phyloP scores from a whole-genome alignment of 352 stramenopile genomes.

The Blastocystis sp. region DNA sequence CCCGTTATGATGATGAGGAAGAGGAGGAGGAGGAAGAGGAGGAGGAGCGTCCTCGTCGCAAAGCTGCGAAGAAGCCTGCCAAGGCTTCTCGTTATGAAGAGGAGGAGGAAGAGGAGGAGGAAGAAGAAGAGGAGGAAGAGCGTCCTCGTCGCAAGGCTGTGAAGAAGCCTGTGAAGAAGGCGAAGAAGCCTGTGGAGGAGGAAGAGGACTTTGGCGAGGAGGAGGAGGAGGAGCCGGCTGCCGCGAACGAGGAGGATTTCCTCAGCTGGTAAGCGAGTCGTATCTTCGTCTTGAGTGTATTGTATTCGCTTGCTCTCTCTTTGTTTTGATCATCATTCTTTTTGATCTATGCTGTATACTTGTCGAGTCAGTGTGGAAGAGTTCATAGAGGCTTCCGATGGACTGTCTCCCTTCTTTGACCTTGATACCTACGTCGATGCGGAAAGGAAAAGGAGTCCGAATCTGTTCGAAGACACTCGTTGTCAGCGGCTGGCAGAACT shows the following conservation, averaged over 20 bases:
- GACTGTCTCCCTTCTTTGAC: constrained; percentile 21
- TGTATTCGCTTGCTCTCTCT: neutral
- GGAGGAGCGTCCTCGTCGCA: neutral
- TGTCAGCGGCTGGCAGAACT: neutral
- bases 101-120: constrained; percentile 10
- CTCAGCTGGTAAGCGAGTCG: constrained; percentile 42
- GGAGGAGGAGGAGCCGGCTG: neutral
- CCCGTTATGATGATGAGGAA: neutral
- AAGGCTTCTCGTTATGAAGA: constrained; percentile 12
- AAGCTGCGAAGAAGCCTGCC: constrained; percentile 3
- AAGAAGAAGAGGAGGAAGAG: constrained; percentile 48
- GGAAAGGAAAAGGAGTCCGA: neutral
- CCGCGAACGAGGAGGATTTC: neutral
- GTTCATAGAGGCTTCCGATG: neutral
- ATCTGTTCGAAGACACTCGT: neutral
- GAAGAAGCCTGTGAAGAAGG: constrained; percentile 48
- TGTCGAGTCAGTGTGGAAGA: neutral
- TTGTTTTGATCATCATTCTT: neutral
- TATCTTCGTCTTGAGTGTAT: constrained; percentile 4
- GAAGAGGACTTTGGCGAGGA: constrained; percentile 23
- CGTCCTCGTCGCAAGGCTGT: neutral
- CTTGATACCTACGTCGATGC: neutral
- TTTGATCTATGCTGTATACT: neutral
- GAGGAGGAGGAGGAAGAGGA: constrained; percentile 16
- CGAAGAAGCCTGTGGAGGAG: constrained; percentile 33